Evolutionary conservation across 2,329 filamentous ascomycete species (phyloP).

Genomic region (Pseudogymnoascus verrucosus): DNA sequence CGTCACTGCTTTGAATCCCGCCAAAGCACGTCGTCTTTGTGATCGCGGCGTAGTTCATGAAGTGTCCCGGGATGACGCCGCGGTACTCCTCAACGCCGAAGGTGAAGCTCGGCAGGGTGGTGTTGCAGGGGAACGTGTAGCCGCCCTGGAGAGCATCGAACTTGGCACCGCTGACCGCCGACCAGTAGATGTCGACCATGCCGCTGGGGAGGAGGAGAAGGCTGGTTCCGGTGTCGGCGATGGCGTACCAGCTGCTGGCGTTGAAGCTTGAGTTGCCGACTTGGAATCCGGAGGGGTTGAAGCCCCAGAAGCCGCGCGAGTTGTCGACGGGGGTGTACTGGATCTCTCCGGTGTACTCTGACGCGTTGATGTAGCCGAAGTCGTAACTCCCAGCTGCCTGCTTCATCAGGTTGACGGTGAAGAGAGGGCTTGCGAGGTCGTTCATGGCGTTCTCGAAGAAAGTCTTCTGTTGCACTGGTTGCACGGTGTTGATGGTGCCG

Average conservation of each 20-base stretch:
- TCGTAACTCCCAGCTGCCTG: slow-evolving; percentile 39
- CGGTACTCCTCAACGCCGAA: slow-evolving; percentile 25
- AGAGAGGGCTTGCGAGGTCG: slow-evolving; percentile 33
- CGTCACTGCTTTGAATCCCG: slow-evolving; percentile 17
- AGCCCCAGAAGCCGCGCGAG: slow-evolving; percentile 44
- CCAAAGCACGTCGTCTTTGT: slow-evolving; percentile 18
- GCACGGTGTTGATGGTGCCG: slow-evolving; percentile 14
- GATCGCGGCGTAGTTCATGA: slow-evolving; percentile 26
- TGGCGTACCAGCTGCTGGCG: slow-evolving; percentile 25
- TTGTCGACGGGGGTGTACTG: slow-evolving; percentile 41
- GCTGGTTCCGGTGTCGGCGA: slow-evolving; percentile 32
- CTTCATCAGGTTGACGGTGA: slow-evolving; percentile 44
- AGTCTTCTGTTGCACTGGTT: slow-evolving; percentile 13
- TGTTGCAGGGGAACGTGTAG: slow-evolving; percentile 27
- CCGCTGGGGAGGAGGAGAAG: slow-evolving; percentile 27
- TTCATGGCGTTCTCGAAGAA: slow-evolving; percentile 16
- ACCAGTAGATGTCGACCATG: slow-evolving; percentile 29
- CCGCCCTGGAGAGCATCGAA: slow-evolving; percentile 22
- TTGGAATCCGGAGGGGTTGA: slow-evolving; percentile 40
- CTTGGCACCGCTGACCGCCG: slow-evolving; percentile 24
- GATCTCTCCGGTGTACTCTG: slow-evolving; percentile 44
- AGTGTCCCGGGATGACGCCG: slow-evolving; percentile 25
- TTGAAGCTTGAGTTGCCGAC: slow-evolving; percentile 39
- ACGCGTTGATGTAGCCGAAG: slow-evolving; percentile 45
- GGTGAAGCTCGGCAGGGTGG: slow-evolving; percentile 26